Percentiles rank a stretch among this genome's conserved stretches.
Evolutionary conservation across 1,284 basidiomycete genomes (phyloP).

Genomic region (Baeospora myosura): DNA sequence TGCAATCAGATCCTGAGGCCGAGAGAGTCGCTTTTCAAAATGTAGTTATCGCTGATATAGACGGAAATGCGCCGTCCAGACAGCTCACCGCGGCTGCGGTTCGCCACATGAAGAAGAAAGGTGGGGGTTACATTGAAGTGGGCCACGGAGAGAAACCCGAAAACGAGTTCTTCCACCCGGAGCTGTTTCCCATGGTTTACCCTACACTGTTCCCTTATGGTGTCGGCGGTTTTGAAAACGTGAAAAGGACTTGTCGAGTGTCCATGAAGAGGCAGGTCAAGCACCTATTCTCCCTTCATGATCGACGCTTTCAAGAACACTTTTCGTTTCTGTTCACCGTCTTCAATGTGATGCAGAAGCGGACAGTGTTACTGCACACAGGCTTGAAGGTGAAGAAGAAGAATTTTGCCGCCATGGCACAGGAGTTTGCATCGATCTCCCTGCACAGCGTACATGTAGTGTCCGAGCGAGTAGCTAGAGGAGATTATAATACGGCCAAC

Average conservation of each 20-base stretch:
- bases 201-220: constrained; percentile 32
- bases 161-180: constrained; percentile 25
- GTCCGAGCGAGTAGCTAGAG: constrained; percentile 14
- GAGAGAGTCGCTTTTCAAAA: constrained; percentile 18
- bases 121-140: constrained; percentile 22
- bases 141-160: constrained; percentile 21
- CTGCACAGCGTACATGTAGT: constrained; percentile 16
- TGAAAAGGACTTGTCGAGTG: constrained; percentile 9
- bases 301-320: constrained; percentile 28
- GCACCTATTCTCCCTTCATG: constrained; percentile 21
- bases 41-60: constrained; percentile 25
- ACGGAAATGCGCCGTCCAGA: constrained; percentile 18
- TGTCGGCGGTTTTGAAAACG: constrained; percentile 28
- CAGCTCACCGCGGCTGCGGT: constrained; percentile 25
- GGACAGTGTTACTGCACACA: constrained; percentile 19
- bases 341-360: constrained; percentile 29
- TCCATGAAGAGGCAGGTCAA: constrained; percentile 22
- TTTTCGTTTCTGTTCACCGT: constrained; percentile 27
- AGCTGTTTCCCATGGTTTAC: constrained; percentile 27
- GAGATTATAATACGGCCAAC: constrained; percentile 15
- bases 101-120: constrained; percentile 22
- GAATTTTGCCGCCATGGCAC: constrained; percentile 18
- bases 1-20: background rate
- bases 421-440: constrained; percentile 15
- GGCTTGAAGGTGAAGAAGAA: constrained; percentile 19